Percentiles rank a stretch among this genome's conserved stretches.
These are phyloP conservation scores for Calocybe gangraenosa DNA, from an alignment of 768 basidiomycete species.

Conservation along the genomic window DNA sequence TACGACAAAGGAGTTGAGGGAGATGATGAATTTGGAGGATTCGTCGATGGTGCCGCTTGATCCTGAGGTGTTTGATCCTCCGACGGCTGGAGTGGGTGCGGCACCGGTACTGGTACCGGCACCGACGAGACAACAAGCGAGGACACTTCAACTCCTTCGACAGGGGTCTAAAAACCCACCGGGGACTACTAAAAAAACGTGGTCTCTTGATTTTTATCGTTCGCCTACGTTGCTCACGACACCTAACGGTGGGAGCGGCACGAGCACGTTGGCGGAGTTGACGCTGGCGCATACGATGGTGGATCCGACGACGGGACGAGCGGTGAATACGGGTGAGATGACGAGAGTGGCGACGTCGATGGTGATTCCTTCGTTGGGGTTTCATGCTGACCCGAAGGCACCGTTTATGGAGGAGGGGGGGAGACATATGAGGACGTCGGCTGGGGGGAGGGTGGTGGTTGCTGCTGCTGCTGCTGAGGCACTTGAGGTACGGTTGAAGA, in stretches of 20 bases:
- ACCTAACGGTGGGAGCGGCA: slow-evolving; percentile 17
- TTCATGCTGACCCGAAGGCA: slow-evolving; percentile 60
- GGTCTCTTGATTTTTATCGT: slow-evolving; percentile 81
- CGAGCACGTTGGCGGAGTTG: slow-evolving; percentile 32
- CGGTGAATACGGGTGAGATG: slow-evolving; percentile 52
- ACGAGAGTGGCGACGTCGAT: slow-evolving; percentile 61
- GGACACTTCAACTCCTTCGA: slow-evolving; percentile 59
- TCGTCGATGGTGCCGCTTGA: slow-evolving; percentile 65
- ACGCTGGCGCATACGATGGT: slow-evolving; percentile 59
- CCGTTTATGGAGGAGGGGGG: slow-evolving; percentile 57
- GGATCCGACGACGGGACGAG: slow-evolving; percentile 41
- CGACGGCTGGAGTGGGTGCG: slow-evolving; percentile 27
- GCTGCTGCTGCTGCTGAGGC: slow-evolving; percentile 15
- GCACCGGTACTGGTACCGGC: slow-evolving; percentile 20
- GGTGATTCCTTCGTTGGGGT: slow-evolving; percentile 86
- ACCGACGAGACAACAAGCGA: slow-evolving; percentile 60
- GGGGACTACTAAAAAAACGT: slow-evolving; percentile 58
- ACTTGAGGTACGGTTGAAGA: slow-evolving; percentile 35
- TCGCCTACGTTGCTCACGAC: slow-evolving; percentile 51
- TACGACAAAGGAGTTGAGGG: slow-evolving; percentile 89
- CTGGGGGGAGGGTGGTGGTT: slow-evolving; percentile 43
- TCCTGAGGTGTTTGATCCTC: slow-evolving; percentile 26
- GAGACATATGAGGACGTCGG: slow-evolving; percentile 50
- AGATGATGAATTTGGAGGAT: slow-evolving; percentile 66
- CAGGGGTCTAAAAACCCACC: slow-evolving; percentile 53